phyloP scores from a whole-genome alignment of 805 yeast species.

The Sungouiozyma intestinalis region DNA sequence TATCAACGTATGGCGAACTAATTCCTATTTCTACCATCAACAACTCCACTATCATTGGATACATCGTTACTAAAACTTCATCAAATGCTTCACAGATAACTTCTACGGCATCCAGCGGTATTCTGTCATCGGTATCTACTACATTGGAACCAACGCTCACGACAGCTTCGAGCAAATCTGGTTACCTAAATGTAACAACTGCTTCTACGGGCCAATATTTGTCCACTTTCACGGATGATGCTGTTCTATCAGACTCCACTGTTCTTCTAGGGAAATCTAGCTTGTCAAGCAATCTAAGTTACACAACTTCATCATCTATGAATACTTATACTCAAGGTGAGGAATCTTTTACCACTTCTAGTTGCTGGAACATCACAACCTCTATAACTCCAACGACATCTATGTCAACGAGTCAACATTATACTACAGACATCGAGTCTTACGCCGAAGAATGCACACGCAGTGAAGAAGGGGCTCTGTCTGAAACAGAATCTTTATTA shows the following conservation, averaged over 20 bases:
- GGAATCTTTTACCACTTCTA: not conserved
- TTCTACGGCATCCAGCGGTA: not conserved
- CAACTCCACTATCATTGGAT: slow-evolving; percentile 1
- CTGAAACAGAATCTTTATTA: not conserved
- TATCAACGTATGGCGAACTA: not conserved
- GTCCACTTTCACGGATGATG: slow-evolving; percentile 1
- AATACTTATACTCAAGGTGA: not conserved
- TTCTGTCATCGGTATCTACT: too few relatives aligned
- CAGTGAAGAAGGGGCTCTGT: not conserved
- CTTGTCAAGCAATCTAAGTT: not conserved
- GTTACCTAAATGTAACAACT: not conserved
- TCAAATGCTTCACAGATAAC: not conserved
- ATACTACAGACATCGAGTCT: not conserved
- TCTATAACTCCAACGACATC: not conserved
- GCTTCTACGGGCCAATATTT: not conserved
- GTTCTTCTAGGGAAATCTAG: not conserved
- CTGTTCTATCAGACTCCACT: not conserved
- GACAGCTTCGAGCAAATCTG: not conserved
- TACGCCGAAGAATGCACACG: not conserved
- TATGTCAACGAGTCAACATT: not conserved
- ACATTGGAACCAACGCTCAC: not conserved
- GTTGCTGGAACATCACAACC: not conserved
- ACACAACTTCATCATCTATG: not conserved
- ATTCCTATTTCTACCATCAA: slow-evolving; percentile 1
- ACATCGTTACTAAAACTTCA: not conserved